Evolutionary conservation across 1,284 basidiomycete genomes (phyloP).

Genomic region (Heterobasidion parviporum): DNA sequence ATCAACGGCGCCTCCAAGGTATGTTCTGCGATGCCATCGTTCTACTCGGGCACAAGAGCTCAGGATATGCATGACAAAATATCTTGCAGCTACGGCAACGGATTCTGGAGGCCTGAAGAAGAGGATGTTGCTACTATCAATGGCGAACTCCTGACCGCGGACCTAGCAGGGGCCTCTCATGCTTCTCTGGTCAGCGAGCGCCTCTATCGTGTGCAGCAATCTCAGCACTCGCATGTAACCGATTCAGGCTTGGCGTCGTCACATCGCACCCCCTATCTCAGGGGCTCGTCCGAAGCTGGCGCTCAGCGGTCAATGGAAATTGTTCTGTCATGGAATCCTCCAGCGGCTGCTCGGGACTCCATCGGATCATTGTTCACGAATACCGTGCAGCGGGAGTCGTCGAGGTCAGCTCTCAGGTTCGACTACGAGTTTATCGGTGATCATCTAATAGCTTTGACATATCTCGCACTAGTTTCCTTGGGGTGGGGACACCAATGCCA

Average conservation of each 20-base stretch:
- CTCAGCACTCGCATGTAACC: not conserved
- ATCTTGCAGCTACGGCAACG: not conserved
- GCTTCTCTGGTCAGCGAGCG: not conserved
- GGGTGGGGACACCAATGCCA: not conserved
- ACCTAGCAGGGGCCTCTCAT: not conserved
- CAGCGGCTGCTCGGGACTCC: not conserved
- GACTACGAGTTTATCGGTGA: too few species aligned
- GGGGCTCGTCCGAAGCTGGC: not conserved
- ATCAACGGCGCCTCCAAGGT: not conserved
- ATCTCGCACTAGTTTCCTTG: not conserved
- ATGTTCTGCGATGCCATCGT: not conserved
- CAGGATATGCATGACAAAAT: not conserved
- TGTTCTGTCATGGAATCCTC: not conserved
- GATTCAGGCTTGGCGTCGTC: not conserved
- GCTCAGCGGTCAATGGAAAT: not conserved
- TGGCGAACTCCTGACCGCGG: not conserved
- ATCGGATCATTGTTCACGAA: not conserved
- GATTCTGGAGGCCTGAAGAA: not conserved
- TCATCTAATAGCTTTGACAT: too few species aligned
- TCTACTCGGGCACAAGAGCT: too few species aligned
- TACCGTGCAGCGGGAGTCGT: not conserved
- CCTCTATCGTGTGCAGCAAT: not conserved
- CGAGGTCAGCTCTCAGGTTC: not conserved
- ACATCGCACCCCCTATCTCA: not conserved
- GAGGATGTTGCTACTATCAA: not conserved